Evolutionary conservation across 139 green algal species (phyloP), one percentile per base, ranked within the genome.

Genomic region (Chlamydomonas sphaeroides): DNA sequence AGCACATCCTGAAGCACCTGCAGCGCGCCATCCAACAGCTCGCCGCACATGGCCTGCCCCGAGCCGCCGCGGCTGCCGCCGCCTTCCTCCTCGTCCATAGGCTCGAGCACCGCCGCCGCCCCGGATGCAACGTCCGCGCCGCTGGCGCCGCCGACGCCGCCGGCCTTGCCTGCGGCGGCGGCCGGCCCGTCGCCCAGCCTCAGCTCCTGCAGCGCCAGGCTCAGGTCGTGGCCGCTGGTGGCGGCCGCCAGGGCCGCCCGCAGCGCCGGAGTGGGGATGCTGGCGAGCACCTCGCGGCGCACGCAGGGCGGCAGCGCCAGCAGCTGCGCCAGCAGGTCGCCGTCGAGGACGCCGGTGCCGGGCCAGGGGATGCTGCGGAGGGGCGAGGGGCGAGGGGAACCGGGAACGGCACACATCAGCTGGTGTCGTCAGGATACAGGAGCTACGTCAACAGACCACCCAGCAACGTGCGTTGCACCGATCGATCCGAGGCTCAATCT

Each of bases 1-100:
- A 82, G 42, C 10, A 65, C 75, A 0, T 72, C 75, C 32, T 82
- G 75, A 61, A 82, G 75, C n/a, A 82, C 75, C 32, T 72, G 61
- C 42, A 82, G 7, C 32, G 59, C 62, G 0, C 61, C 30, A 21
- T 80, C 59, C 20, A 80, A 23, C 8, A 59, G 26, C 5, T 41
- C 59, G 26, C 26, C 28, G 5, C 14, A 66, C 59, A n/a, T n/a
- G n/a, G n/a, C n/a, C n/a, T n/a, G n/a, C 6, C 30, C n/a, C 56
- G 53, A 45, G 42, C 73, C 6, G n/a, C n/a, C n/a, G n/a, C n/a
- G n/a, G n/a, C n/a, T n/a, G n/a, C n/a, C n/a, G n/a, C 57, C 36
- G 20, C 8, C 36, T 21, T 2, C 21, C 23, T 21, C 65, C 20
- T 72, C 56, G 4, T 5, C 33, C 42, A 32, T 56, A 3, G 33